Evolutionary conservation across 345 rosid genomes (phyloP).

Genomic region (Odontarrhena argentea): DNA sequence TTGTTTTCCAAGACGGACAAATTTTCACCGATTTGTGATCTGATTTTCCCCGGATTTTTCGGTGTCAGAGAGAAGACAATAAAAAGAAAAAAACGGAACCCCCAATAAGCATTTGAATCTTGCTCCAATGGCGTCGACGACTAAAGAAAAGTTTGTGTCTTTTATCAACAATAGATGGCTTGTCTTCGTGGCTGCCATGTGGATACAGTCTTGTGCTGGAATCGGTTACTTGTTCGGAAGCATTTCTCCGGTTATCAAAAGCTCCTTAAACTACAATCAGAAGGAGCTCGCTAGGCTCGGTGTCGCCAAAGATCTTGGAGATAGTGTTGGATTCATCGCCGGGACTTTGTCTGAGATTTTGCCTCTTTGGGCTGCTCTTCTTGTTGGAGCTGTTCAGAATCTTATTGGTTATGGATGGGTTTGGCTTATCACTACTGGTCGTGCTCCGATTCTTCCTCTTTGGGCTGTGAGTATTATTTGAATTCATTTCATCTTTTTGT

Average conservation of each 20-base stretch:
- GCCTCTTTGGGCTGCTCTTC: constrained; percentile 94
- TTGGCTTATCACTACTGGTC: constrained; percentile 84
- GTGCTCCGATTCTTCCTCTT: constrained; percentile 73
- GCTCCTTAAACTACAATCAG: constrained; percentile 83
- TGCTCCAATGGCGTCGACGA: constrained; percentile 44
- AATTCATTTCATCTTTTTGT: not conserved
- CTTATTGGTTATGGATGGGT: constrained; percentile 94
- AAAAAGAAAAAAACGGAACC: not conserved
- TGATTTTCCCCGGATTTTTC: constrained; percentile 1
- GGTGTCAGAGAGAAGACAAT: not conserved
- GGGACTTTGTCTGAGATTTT: constrained; percentile 81
- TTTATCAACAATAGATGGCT: constrained; percentile 88
- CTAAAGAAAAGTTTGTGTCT: constrained; percentile 51
- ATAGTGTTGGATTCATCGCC: constrained; percentile 94
- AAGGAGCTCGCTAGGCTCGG: constrained; percentile 79
- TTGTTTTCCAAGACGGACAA: not conserved
- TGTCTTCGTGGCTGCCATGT: constrained; percentile 97
- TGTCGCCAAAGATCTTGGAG: constrained; percentile 98
- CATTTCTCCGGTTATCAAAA: constrained; percentile 94
- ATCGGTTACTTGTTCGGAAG: constrained; percentile 93
- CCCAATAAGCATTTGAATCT: not conserved
- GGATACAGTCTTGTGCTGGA: constrained; percentile 98
- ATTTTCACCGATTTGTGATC: constrained; percentile 14
- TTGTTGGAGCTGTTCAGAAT: constrained; percentile 89
- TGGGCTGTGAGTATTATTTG: constrained; percentile 85